Percentiles rank a stretch among this genome's conserved stretches.
Conservation (phyloP, 2,329 filamentous ascomycete species). For the Xylariaceae sp. region DNA sequence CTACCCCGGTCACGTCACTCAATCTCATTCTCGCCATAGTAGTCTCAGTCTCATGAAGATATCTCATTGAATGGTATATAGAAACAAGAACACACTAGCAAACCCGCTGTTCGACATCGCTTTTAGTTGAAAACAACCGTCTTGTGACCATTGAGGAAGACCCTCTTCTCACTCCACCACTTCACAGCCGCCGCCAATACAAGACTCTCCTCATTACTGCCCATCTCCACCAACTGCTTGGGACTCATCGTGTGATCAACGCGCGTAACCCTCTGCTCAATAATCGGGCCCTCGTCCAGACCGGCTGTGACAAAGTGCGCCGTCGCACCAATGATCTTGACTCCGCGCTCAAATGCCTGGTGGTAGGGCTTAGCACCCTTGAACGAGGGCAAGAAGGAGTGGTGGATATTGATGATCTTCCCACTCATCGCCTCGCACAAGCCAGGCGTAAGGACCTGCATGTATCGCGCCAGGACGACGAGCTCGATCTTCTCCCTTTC, state of each 20-base stretch:
- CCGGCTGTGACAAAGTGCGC: conserved; percentile 84
- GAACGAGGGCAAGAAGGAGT: conserved; percentile 80
- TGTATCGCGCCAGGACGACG: conserved; percentile 77
- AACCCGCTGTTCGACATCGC: not conserved
- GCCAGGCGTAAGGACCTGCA: conserved; percentile 74
- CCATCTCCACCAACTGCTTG: conserved; percentile 72
- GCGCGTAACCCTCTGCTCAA: conserved; percentile 73
- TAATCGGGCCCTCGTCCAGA: conserved; percentile 81
- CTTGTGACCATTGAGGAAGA: conserved; percentile 74
- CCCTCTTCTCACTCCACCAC: conserved; percentile 73
- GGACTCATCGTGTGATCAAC: conserved; percentile 73
- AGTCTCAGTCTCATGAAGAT: not conserved
- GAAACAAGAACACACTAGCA: not conserved
- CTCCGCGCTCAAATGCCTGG: conserved; percentile 78
- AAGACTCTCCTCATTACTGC: conserved; percentile 78
- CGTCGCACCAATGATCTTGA: conserved; percentile 83
- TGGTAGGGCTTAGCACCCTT: conserved; percentile 87
- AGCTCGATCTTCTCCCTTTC: conserved; percentile 66
- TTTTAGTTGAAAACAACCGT: conserved; percentile 65
- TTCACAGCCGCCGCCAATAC: conserved; percentile 76
- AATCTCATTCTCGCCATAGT: not conserved
- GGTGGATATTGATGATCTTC: conserved; percentile 88
- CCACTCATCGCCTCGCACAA: conserved; percentile 76
- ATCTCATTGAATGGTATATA: not conserved
- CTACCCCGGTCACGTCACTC: no score